These are phyloP conservation scores for Phytophthora capsici DNA, from an alignment of 352 stramenopile species.

Conservation along the genomic window DNA sequence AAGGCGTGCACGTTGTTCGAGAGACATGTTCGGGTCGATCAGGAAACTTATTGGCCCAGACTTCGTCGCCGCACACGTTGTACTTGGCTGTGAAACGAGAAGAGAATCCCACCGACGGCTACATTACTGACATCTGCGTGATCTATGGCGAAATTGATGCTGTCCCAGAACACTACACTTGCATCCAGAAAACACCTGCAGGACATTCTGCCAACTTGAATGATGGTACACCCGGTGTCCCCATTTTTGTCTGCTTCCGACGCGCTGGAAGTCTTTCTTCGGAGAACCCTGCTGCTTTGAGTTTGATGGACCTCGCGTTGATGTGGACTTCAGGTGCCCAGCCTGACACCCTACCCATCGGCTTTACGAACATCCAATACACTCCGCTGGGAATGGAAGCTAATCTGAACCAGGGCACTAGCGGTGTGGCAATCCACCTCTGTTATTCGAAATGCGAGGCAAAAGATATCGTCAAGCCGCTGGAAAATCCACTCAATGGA, in stretches of 20 bases:
- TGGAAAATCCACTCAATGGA: conserved; percentile 77
- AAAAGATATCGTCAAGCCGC: conserved; percentile 53
- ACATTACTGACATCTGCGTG: conserved; percentile 78
- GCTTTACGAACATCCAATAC: conserved; percentile 87
- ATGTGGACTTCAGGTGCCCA: conserved; percentile 80
- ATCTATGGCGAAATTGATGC: conserved; percentile 89
- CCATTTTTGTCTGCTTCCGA: conserved; percentile 88
- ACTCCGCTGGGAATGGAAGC: conserved; percentile 89
- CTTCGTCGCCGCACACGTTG: conserved; percentile 69
- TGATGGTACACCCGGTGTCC: conserved; percentile 71
- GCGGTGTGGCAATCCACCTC: conserved; percentile 76
- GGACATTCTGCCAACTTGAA: conserved; percentile 86
- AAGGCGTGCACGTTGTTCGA: conserved; percentile 68
- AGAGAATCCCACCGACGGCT: conserved; percentile 49
- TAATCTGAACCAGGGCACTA: conserved; percentile 85
- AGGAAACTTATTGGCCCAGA: conserved; percentile 80
- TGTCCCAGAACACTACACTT: conserved; percentile 79
- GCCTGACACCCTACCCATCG: conserved; percentile 60
- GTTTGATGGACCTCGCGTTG: conserved; percentile 74
- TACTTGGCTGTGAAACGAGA: conserved; percentile 81
- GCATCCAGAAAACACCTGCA: conserved; percentile 68
- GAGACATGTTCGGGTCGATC: conserved; percentile 76
- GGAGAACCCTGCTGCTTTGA: conserved; percentile 43
- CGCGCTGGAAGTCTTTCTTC: conserved; percentile 19
- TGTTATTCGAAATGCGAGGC: conserved; percentile 71